Evolutionary conservation across 129 eudicot species (phyloP).

Genomic region (Arctium minus): DNA sequence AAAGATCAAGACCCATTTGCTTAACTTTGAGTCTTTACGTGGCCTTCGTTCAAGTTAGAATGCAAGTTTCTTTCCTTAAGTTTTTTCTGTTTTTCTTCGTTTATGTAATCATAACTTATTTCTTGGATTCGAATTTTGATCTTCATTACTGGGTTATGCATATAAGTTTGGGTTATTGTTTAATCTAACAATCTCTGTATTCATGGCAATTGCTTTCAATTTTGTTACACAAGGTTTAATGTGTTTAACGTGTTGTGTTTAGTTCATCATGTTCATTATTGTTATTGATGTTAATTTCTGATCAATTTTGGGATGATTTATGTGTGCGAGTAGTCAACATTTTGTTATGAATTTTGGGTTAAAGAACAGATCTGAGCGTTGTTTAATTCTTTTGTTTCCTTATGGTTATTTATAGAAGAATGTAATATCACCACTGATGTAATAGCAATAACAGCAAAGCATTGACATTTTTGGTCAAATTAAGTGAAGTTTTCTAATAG

Average conservation of each 20-base stretch:
- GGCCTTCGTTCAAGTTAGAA: conserved; percentile 3
- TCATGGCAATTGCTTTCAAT: conserved; percentile 10
- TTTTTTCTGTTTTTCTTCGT: background rate
- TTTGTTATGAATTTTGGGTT: conserved; percentile 13
- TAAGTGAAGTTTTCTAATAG: too few species aligned
- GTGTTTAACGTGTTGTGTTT: background rate
- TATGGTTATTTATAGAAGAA: background rate
- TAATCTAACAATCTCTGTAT: background rate
- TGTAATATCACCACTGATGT: too few species aligned
- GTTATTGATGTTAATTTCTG: conserved; percentile 3
- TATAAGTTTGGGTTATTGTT: background rate
- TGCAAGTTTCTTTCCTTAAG: background rate
- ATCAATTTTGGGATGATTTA: conserved; percentile 8
- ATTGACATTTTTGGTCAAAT: too few species aligned
- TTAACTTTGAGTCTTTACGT: conserved; percentile 15
- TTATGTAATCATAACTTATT: background rate
- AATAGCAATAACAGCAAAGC: too few species aligned
- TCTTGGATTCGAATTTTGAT: background rate
- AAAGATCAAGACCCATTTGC: conserved; percentile 10
- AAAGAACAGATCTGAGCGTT: conserved; percentile 18
- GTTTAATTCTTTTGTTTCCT: conserved; percentile 4
- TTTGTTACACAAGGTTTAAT: background rate
- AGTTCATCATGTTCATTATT: background rate
- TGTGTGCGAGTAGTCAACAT: background rate
- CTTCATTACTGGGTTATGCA: conserved; percentile 1